Evolutionary conservation across 169 alveolate genomes (phyloP).

Genomic region (Plasmodium malariae): DNA sequence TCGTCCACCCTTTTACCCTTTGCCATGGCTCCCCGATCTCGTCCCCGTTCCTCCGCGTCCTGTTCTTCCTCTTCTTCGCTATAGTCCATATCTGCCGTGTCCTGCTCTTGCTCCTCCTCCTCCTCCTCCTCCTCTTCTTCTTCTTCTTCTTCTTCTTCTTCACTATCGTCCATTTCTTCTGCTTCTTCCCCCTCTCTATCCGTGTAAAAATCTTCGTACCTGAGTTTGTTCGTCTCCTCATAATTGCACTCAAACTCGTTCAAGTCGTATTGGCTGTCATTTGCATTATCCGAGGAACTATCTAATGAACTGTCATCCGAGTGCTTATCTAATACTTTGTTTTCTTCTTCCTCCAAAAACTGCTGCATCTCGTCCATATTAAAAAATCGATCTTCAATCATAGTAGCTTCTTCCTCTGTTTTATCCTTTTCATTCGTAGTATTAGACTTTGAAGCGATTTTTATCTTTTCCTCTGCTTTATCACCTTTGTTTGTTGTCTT

Average conservation of each 20-base stretch:
- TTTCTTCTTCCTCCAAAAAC: constrained; percentile 34
- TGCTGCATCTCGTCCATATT: constrained; percentile 46
- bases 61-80: constrained; percentile 76
- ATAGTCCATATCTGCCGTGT: constrained; percentile 29
- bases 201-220: constrained; percentile 33
- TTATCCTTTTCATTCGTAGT: background rate
- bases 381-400: constrained; percentile 30
- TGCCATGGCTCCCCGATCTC: constrained; percentile 10
- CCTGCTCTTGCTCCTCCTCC: background rate
- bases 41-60: constrained; percentile 63
- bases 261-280: constrained; percentile 26
- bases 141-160: constrained; percentile 2
- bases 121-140: constrained; percentile 25
- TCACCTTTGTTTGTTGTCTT: background rate
- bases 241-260: constrained; percentile 38
- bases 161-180: constrained; percentile 36
- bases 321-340: background rate
- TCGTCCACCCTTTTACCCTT: constrained; percentile 14
- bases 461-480: background rate
- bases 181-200: constrained; percentile 34
- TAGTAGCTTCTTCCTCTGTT: background rate
- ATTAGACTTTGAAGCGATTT: background rate
- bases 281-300: background rate
- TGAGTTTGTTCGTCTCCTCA: background rate
- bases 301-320: background rate